A percentile compares a stretch with the other conserved stretches of the same genome.
phyloP scores from a whole-genome alignment of 805 yeast species.

The Starmerella tilneyi region DNA sequence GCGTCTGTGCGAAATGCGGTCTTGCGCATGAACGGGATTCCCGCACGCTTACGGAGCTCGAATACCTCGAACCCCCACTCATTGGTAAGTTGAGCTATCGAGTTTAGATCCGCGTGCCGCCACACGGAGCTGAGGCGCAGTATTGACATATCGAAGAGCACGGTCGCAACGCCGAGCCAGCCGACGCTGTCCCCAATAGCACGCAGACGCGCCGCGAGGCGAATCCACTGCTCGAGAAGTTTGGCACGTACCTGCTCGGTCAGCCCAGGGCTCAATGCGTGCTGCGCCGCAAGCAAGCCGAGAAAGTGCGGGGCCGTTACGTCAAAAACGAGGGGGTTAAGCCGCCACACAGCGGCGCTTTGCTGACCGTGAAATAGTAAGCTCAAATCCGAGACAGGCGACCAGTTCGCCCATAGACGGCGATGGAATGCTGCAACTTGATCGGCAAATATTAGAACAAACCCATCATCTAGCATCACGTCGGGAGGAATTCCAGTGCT shows the following conservation, averaged over 20 bases:
- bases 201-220: constrained; percentile 67
- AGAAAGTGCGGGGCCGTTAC: constrained; percentile 65
- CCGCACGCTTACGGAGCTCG: constrained; percentile 67
- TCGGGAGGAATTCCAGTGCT: constrained; percentile 31
- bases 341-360: constrained; percentile 27
- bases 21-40: constrained; percentile 46
- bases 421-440: constrained; percentile 60
- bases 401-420: constrained; percentile 59
- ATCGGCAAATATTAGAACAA: constrained; percentile 50
- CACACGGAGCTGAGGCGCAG: constrained; percentile 65
- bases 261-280: constrained; percentile 45
- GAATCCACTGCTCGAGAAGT: constrained; percentile 71
- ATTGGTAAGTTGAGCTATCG: constrained; percentile 50
- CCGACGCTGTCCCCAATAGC: constrained; percentile 83
- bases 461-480: constrained; percentile 43
- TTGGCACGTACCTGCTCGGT: constrained; percentile 41
- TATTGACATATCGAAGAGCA: constrained; percentile 71
- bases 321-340: constrained; percentile 65
- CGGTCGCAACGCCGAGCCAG: constrained; percentile 83
- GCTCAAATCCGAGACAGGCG: constrained; percentile 68
- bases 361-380: constrained; percentile 46
- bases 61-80: constrained; percentile 92
- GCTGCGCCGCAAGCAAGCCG: constrained; percentile 58
- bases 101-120: constrained; percentile 54
- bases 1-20: constrained; percentile 64